These are phyloP conservation scores for Aspergillus tamarii DNA, from an alignment of 2,329 filamentous ascomycete species.

Conservation along the genomic window DNA sequence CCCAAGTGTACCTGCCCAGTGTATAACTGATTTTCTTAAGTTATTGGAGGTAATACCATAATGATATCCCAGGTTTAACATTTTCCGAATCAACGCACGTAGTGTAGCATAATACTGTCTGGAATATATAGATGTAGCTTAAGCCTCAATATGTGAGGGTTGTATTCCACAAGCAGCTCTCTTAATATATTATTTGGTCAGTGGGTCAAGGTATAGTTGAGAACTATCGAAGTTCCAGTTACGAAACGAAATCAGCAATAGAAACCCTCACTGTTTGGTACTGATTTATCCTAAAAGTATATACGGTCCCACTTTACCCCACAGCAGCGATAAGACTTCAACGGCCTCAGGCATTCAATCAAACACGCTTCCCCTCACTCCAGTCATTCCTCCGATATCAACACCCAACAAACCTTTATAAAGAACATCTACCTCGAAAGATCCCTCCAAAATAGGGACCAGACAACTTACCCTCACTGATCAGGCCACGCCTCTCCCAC, in stretches of 20 bases:
- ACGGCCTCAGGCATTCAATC: neutral
- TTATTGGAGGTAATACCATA: neutral
- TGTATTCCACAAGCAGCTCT: neutral
- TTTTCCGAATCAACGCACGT: too few species aligned
- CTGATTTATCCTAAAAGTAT: neutral
- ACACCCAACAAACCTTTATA: neutral
- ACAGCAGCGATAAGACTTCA: neutral
- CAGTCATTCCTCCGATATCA: neutral
- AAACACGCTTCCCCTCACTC: neutral
- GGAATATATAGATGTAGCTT: neutral
- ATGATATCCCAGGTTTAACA: too few species aligned
- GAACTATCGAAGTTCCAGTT: neutral
- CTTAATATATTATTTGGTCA: neutral
- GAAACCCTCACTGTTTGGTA: too few species aligned
- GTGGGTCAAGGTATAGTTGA: neutral
- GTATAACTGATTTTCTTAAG: neutral
- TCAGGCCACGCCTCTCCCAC: too few species aligned
- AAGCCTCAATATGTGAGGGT: neutral
- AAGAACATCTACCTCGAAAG: neutral
- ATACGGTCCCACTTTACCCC: slow-evolving; percentile 1
- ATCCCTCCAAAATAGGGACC: neutral
- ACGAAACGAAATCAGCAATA: neutral
- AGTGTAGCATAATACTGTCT: too few species aligned
- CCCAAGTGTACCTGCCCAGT: neutral
- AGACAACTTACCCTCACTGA: neutral